Evolutionary conservation across 306 rosid species (phyloP), one percentile per base, ranked within the genome.

Genomic region (Acacia confusa): DNA sequence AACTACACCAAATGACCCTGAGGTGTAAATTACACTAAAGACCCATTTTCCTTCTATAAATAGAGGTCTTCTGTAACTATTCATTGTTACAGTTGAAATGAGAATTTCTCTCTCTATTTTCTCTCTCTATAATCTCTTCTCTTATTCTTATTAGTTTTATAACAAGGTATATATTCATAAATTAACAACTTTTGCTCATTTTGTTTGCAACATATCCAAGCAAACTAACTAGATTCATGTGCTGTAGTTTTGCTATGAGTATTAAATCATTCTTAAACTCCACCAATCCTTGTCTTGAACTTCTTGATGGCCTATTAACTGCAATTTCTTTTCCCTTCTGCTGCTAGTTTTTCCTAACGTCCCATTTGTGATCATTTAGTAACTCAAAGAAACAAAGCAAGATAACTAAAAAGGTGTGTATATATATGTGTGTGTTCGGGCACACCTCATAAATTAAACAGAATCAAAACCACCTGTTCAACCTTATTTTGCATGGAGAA

Each of bases 401-500:
- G 11, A 10, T 13, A 45, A 45, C 3, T 45, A 45, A 45, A 16
- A 48, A 48, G 4, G 20, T 47, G 2, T 17, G 34, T 30, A 3
- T 30, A 1, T 30, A n/a, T n/a, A n/a, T n/a, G 34, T 3, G 1
- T 50, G 4, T 44, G 48, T 44, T 44, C 10, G 2, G n/a, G n/a
- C 15, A 3, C 50, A 52, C 86, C 81, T 84, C 75, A 77, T 67
- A 87, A 58, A 77, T 86, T 67, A 87, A 58, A 77, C 88, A 0
- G 38, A 76, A 9, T 84, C 84, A 76, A 84, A 82, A 34, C 86
- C 84, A 28, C 86, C 86, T 60, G 47, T 16, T 87, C 90, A 10
- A 86, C 9, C 27, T 44, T 83, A 44, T 82, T 79, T 1, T 67
- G 19, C 0, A 7, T 25, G 3, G 84, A 84, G 45, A 87, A 87